Evolutionary conservation across 2,329 filamentous ascomycete genomes (phyloP).

Genomic region (Exophiala oligosperma): DNA sequence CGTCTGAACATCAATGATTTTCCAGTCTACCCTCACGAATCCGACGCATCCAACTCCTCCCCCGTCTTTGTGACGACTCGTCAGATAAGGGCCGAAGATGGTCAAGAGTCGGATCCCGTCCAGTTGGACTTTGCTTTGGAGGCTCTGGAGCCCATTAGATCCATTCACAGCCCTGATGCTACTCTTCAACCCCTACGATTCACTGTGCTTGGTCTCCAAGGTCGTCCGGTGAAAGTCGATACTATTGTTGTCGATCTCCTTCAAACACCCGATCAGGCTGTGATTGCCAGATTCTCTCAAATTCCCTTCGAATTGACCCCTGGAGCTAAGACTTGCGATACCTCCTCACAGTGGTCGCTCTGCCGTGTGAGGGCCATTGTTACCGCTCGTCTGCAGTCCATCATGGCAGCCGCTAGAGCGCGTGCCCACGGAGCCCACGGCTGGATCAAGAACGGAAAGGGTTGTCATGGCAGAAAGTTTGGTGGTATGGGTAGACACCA

Average conservation of each 20-base stretch:
- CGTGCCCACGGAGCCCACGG: slow-evolving; percentile 22
- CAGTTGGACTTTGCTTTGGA: slow-evolving; percentile 46
- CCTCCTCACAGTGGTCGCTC: slow-evolving; percentile 41
- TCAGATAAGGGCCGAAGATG: slow-evolving; percentile 33
- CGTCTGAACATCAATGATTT: slow-evolving; percentile 25
- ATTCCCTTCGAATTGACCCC: slow-evolving; percentile 38
- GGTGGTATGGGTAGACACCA: slow-evolving; percentile 21
- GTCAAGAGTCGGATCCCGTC: slow-evolving; percentile 38
- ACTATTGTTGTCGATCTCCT: slow-evolving; percentile 44
- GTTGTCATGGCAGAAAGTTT: slow-evolving; percentile 17
- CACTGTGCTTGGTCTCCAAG: slow-evolving; percentile 46
- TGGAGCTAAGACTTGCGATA: slow-evolving; percentile 33
- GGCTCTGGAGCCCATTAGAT: slow-evolving; percentile 32
- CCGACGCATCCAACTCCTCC: slow-evolving; percentile 7
- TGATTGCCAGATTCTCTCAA: slow-evolving; percentile 39
- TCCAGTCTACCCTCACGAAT: slow-evolving; percentile 18
- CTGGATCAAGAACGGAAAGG: slow-evolving; percentile 19
- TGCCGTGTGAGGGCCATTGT: slow-evolving; percentile 44
- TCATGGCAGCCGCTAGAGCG: slow-evolving; percentile 33
- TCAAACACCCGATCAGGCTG: slow-evolving; percentile 36
- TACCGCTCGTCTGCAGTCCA: slow-evolving; percentile 39
- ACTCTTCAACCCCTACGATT: slow-evolving; percentile 43
- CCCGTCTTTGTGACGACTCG: slow-evolving; percentile 20
- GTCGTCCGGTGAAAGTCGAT: slow-evolving; percentile 45
- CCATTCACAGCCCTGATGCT: slow-evolving; percentile 33